Conservation (phyloP, 257 asterid species). For the Solanum bulbocastanum region DNA sequence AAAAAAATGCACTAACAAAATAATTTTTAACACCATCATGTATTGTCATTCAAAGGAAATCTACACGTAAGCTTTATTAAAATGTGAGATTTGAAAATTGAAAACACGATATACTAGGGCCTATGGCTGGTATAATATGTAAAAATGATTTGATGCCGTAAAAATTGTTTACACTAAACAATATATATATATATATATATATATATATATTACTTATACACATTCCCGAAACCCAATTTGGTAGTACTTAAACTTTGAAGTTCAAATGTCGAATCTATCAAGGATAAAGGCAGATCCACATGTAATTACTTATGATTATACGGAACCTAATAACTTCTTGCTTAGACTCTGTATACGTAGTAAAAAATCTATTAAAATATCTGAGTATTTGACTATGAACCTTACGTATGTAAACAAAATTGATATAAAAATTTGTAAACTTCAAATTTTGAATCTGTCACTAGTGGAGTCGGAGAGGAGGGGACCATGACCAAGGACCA, state of each 20-base stretch:
- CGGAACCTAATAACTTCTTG: neutral
- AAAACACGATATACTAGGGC: too few relatives aligned
- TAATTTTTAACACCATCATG: too few relatives aligned
- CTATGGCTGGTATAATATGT: neutral
- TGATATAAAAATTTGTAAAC: neutral
- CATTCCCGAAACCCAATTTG: neutral
- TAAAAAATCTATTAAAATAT: neutral
- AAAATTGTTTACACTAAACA: neutral
- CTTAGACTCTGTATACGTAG: neutral
- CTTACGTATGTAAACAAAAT: neutral
- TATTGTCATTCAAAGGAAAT: too few relatives aligned
- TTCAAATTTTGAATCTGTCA: neutral
- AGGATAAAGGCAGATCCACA: neutral
- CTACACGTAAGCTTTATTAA: too few relatives aligned
- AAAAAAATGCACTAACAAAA: neutral
- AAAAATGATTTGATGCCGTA: neutral
- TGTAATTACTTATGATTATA: neutral
- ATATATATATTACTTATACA: neutral
- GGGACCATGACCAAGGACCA: neutral
- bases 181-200: neutral
- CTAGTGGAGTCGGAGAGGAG: neutral
- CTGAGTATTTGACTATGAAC: neutral
- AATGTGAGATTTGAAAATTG: too few relatives aligned
- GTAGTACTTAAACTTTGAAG: neutral
- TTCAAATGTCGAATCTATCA: neutral